A percentile compares a stretch with the other conserved stretches of the same genome.
Conservation (phyloP, 2,329 filamentous ascomycete genomes). For the Setomelanomma holmii region DNA sequence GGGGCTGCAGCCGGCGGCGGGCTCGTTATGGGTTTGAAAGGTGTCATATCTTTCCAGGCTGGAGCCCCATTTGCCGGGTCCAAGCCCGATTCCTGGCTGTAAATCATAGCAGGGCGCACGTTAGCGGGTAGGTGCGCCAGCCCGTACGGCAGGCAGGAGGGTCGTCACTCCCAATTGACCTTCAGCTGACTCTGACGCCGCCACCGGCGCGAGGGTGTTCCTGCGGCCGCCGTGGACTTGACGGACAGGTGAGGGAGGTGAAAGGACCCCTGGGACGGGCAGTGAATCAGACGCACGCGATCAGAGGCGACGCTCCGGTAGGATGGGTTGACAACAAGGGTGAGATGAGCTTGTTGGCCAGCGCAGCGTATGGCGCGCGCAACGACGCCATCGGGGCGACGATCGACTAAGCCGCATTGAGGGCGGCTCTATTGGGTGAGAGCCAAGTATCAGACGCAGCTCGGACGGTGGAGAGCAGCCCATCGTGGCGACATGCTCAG, state of each 20-base stretch:
- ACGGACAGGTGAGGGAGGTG: conserved; percentile 6
- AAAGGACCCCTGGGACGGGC: conserved; percentile 9
- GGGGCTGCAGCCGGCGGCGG: conserved; percentile 26
- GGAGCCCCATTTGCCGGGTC: conserved; percentile 37
- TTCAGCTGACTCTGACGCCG: conserved; percentile 27
- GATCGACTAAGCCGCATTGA: conserved; percentile 17
- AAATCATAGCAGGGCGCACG: conserved; percentile 38
- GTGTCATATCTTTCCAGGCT: conserved; percentile 43
- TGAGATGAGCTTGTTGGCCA: conserved; percentile 31
- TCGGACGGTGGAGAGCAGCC: conserved; percentile 13
- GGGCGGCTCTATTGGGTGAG: conserved; percentile 16
- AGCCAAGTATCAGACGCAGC: conserved; percentile 26
- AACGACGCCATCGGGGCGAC: conserved; percentile 20
- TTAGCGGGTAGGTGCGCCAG: conserved; percentile 20
- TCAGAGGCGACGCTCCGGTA: conserved; percentile 24
- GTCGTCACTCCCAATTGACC: conserved; percentile 9
- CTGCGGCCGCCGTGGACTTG: conserved; percentile 9
- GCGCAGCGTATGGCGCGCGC: conserved; percentile 14
- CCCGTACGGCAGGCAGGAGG: conserved; percentile 18
- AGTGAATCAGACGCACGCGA: conserved; percentile 6
- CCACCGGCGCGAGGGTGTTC: conserved; percentile 26
- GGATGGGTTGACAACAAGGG: conserved; percentile 32
- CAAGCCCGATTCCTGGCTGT: conserved; percentile 30
- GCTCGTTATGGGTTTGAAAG: conserved; percentile 28
- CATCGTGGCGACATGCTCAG: conserved; percentile 12